Evolutionary conservation across 2,329 filamentous ascomycete species (phyloP), one percentile per base, ranked within the genome.

Genomic region (Colletotrichum agaves): DNA sequence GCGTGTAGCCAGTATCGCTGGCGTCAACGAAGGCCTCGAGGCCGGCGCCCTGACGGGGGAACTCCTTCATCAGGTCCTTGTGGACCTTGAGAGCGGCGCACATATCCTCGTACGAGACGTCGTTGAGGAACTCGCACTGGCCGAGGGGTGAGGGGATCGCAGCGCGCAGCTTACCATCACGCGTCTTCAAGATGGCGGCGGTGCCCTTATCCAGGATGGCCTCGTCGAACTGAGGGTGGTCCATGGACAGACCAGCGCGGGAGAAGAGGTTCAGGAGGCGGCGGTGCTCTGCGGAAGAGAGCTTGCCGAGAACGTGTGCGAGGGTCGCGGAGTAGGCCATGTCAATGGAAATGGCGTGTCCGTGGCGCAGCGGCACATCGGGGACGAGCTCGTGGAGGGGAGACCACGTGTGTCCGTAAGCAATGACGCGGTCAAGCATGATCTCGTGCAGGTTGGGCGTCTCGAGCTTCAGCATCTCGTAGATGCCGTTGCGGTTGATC

Each of bases 341-440:
- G 75, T 92, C 90, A 69, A 92, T 91, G 2, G 88, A 90, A 72
- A 93, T 92, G 71, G 90, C 90, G 74, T 93, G 90, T 3, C 90
- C 90, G 75, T 93, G 91, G 46, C 90, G 87, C 47, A 92, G 84
- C 1, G 90, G 90, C 0, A 88, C 88, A 57, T 90, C 85, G 0
- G 90, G 90, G 0, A 90, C 83, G 10, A 93, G 84, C 77, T 93
- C 90, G 74, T 92, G 89, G 5, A 92, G 82, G 19, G 90, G 90
- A 4, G 89, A 92, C 90, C 90, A 92, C 80, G 90, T 92, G 75
- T 93, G 90, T 0, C 90, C 90, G 72, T 91, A 93, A 2, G 90
- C 90, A 75, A 93, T 92, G 15, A 93, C 89, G 71, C 90, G 81
- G 76, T 92, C 90, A 8, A 93, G 82, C 62, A 89, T 89, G 61